Evolutionary conservation across 2,329 filamentous ascomycete genomes (phyloP).

Genomic region (Aotearoamyces nothofagi): DNA sequence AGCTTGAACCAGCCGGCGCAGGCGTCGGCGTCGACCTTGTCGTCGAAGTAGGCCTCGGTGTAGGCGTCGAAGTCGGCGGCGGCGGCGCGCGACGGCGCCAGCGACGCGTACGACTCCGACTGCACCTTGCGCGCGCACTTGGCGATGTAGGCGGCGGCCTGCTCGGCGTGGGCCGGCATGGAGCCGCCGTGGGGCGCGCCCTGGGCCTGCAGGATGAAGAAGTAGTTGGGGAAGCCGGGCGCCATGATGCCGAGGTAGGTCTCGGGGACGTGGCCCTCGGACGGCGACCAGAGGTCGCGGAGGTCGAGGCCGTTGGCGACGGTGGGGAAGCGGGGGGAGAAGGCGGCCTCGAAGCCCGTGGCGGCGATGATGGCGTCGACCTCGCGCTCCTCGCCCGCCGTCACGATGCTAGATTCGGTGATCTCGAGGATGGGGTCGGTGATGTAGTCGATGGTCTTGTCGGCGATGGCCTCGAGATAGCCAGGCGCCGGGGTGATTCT

Average conservation of each 20-base stretch:
- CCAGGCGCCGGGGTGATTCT: slow-evolving; percentile 26
- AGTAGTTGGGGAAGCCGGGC: slow-evolving; percentile 16
- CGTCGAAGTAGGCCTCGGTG: slow-evolving; percentile 33
- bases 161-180: slow-evolving; percentile 14
- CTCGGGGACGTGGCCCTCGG: slow-evolving; percentile 16
- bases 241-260: slow-evolving; percentile 14
- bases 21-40: slow-evolving; percentile 31
- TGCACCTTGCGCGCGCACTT: slow-evolving; percentile 22
- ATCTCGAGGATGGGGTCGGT: slow-evolving; percentile 30
- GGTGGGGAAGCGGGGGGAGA: slow-evolving; percentile 13
- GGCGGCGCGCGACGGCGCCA: slow-evolving; percentile 28
- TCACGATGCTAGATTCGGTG: slow-evolving; percentile 19
- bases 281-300: slow-evolving; percentile 9
- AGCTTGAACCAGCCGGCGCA: slow-evolving; percentile 17
- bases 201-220: slow-evolving; percentile 17
- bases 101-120: slow-evolving; percentile 28
- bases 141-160: slow-evolving; percentile 13
- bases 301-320: slow-evolving; percentile 12
- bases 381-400: slow-evolving; percentile 12
- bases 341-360: slow-evolving; percentile 20
- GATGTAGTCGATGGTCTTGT: slow-evolving; percentile 22
- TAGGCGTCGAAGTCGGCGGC: slow-evolving; percentile 35
- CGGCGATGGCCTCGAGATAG: slow-evolving; percentile 24
- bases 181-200: slow-evolving; percentile 12
- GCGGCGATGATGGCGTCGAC: slow-evolving; percentile 25